A percentile compares a stretch with the other conserved stretches of the same genome.
Conservation (phyloP, 1,139 yeast species). For the Suhomyces atakaporum region DNA sequence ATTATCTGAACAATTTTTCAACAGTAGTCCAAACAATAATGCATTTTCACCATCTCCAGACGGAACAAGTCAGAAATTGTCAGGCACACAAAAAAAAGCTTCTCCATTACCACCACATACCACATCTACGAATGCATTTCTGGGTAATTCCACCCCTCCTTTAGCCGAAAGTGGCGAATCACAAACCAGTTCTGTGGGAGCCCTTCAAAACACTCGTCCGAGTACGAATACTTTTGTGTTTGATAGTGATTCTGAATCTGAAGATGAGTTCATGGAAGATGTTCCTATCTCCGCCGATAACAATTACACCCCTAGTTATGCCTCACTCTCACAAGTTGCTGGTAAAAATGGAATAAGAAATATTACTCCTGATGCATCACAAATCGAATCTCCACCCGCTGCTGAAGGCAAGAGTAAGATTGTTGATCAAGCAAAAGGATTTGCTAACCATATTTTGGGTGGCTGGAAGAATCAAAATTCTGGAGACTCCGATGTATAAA, state of each 20-base stretch:
- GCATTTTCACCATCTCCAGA: conserved; percentile 10
- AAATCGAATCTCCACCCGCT: conserved; percentile 6
- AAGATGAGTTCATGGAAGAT: conserved; percentile 29
- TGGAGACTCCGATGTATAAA: conserved; percentile 4
- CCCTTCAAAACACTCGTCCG: background rate
- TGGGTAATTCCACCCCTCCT: conserved; percentile 33
- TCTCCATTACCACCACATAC: conserved; percentile 50
- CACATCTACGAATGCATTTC: conserved; percentile 47
- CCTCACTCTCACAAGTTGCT: conserved; percentile 54
- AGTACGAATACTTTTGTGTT: conserved; percentile 29
- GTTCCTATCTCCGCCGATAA: conserved; percentile 4
- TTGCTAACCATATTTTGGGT: conserved; percentile 41
- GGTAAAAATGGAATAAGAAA: conserved; percentile 43
- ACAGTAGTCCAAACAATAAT: conserved; percentile 6
- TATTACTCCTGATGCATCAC: conserved; percentile 30
- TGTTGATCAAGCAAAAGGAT: conserved; percentile 44
- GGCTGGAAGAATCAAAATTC: conserved; percentile 25
- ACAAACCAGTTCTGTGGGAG: background rate
- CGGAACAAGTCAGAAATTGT: conserved; percentile 17
- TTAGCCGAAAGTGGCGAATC: conserved; percentile 5
- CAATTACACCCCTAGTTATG: conserved; percentile 30
- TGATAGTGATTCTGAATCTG: conserved; percentile 33
- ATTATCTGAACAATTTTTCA: conserved; percentile 17
- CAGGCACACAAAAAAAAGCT: conserved; percentile 36
- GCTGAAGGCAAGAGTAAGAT: conserved; percentile 22